Evolutionary conservation across 805 yeast species (phyloP), one percentile per base, ranked within the genome.

Genomic region (Lipomyces orientalis): DNA sequence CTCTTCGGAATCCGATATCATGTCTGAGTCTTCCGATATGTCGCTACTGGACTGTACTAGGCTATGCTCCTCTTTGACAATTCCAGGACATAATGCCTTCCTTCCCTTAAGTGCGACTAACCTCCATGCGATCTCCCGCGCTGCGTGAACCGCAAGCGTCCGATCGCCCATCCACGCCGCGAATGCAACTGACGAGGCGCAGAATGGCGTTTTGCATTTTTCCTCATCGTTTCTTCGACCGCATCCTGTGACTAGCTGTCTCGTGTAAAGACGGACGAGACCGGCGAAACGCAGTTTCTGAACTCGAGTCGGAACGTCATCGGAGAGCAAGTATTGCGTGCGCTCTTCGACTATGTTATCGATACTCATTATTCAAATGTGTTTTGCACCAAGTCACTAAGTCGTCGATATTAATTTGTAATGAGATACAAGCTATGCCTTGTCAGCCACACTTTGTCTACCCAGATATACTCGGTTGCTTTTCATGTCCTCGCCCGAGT

Each of bases 71-170:
- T 16, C 22, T n/a, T 43, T 43, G 49, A n/a, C 6, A 14, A 3
- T 7, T n/a, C 33, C 25, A 10, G 54, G 56, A 51, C 69, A 66
- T 4, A 66, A n/a, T 12, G 49, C 60, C 7, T n/a, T 14, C 9
- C 7, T 10, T 16, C 64, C 68, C 1, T 54, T 56, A 14, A 46
- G 3, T 1, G 31, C 43, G 19, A 58, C 67, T 4, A 68, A 60
- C 22, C 35, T 22, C 71, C 71, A 68, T 4, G 71, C 69, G 25
- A 68, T 58, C 54, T 57, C 61, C 25, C 58, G 57, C 9, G 67
- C 67, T 5, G 66, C 51, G 8, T 43, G 39, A n/a, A 10, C 10
- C 12, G 59, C 22, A 2, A 60, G 31, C 46, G 46, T 35, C 37
- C 54, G 59, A 16, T 57, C 49, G 3, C 58, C 34, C 22, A 49